Evolutionary conservation across 805 yeast genomes (phyloP).

Genomic region (Diddensiella transvaalensis): DNA sequence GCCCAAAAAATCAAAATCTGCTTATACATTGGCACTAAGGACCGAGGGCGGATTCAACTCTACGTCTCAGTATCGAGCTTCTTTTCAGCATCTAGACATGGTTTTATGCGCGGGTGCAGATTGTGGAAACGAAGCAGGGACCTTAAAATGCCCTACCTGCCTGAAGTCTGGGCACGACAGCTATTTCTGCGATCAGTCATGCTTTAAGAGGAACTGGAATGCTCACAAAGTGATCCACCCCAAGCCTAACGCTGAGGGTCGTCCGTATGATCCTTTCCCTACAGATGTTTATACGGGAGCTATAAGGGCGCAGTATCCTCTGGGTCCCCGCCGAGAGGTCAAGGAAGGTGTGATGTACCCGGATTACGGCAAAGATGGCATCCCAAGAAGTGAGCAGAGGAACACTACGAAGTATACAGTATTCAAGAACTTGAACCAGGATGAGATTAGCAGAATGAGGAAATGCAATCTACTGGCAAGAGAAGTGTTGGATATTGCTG

Average conservation of each 20-base stretch:
- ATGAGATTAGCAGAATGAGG: conserved; percentile 70
- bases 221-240: conserved; percentile 72
- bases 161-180: conserved; percentile 61
- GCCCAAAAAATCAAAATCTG: no score
- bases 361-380: conserved; percentile 79
- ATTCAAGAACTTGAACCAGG: conserved; percentile 60
- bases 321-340: conserved; percentile 64
- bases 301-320: conserved; percentile 76
- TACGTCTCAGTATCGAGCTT: no score
- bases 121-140: conserved; percentile 78
- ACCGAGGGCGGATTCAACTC: no score
- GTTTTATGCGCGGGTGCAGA: conserved; percentile 65
- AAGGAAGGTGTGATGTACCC: conserved; percentile 72
- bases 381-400: conserved; percentile 72
- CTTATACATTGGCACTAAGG: no score
- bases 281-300: conserved; percentile 68
- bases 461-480: conserved; percentile 74
- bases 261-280: conserved; percentile 84
- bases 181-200: conserved; percentile 76
- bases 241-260: conserved; percentile 43
- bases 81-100: no score
- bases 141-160: conserved; percentile 91
- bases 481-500: conserved; percentile 87
- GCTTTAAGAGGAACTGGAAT: conserved; percentile 61
- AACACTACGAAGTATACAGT: conserved; percentile 59